A percentile compares a stretch with the other conserved stretches of the same genome.
Evolutionary conservation across 2,329 filamentous ascomycete genomes (phyloP).

Genomic region (Penicillium sp.): DNA sequence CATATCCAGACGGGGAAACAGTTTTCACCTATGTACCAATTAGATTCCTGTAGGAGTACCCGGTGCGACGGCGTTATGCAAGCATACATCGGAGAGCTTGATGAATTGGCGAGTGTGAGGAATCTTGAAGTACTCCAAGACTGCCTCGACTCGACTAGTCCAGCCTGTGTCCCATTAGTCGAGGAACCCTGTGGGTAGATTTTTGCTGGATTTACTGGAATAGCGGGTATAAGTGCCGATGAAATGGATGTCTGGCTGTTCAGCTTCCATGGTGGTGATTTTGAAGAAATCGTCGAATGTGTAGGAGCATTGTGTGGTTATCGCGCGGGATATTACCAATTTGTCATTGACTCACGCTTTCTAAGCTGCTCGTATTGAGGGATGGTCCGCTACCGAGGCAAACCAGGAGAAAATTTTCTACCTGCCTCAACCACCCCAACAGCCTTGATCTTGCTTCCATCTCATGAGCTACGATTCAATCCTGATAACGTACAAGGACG

Average conservation of each 20-base stretch:
- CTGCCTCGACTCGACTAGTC: slow-evolving; percentile 39
- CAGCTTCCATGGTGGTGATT: slow-evolving; percentile 17
- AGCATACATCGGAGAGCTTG: slow-evolving; percentile 31
- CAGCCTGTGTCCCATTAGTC: slow-evolving; percentile 32
- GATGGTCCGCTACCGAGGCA: neutral
- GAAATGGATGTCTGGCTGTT: slow-evolving; percentile 33
- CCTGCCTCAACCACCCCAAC: neutral
- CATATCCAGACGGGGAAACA: slow-evolving; percentile 36
- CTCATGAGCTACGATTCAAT: neutral
- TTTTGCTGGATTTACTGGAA: slow-evolving; percentile 32
- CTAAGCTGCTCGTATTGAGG: neutral
- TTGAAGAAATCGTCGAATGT: neutral
- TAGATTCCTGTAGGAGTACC: neutral
- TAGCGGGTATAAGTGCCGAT: slow-evolving; percentile 39
- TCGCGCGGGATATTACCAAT: neutral
- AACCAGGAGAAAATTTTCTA: neutral
- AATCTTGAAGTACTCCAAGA: slow-evolving; percentile 42
- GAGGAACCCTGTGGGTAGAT: neutral
- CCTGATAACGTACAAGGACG: neutral
- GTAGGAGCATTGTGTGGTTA: neutral
- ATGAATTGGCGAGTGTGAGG: slow-evolving; percentile 32
- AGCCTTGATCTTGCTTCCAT: neutral
- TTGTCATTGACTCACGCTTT: neutral
- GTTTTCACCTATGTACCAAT: slow-evolving; percentile 25
- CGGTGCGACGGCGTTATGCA: neutral